Evolutionary conservation across 2,329 filamentous ascomycete genomes (phyloP).

Genomic region (Pezicula neosporulosa): DNA sequence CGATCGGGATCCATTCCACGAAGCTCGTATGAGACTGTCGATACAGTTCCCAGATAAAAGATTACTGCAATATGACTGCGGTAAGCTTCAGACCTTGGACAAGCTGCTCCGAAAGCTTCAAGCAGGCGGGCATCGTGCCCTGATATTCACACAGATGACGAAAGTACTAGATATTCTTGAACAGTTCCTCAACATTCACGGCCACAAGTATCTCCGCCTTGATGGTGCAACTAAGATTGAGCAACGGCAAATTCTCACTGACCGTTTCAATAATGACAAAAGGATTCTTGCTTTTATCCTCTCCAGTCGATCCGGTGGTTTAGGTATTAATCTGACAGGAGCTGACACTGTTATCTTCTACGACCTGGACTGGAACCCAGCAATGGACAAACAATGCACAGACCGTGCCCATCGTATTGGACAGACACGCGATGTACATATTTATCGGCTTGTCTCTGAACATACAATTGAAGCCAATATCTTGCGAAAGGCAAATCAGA

Average conservation of each 20-base stretch:
- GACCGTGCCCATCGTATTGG: slow-evolving; percentile 96
- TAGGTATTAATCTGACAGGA: slow-evolving; percentile 95
- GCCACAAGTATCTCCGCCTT: slow-evolving; percentile 91
- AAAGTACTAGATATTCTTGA: slow-evolving; percentile 97
- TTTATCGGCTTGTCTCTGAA: slow-evolving; percentile 90
- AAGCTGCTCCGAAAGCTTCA: slow-evolving; percentile 83
- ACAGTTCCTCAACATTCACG: slow-evolving; percentile 96
- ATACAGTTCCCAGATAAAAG: slow-evolving; percentile 97
- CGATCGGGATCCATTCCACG: slow-evolving; percentile 81
- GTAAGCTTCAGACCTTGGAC: slow-evolving; percentile 89
- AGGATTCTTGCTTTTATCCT: slow-evolving; percentile 94
- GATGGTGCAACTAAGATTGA: slow-evolving; percentile 97
- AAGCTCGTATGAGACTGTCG: slow-evolving; percentile 84
- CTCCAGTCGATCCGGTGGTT: slow-evolving; percentile 87
- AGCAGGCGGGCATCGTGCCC: slow-evolving; percentile 82
- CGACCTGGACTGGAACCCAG: slow-evolving; percentile 98
- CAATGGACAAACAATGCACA: slow-evolving; percentile 99
- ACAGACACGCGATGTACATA: slow-evolving; percentile 95
- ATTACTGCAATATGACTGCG: slow-evolving; percentile 95
- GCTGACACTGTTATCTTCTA: slow-evolving; percentile 99
- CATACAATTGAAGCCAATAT: slow-evolving; percentile 99
- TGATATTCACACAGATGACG: slow-evolving; percentile 99
- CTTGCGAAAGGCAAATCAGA: slow-evolving; percentile 91
- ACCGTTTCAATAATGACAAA: slow-evolving; percentile 92
- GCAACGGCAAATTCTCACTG: slow-evolving; percentile 89